phyloP scores from a whole-genome alignment of 148 eudicot genomes.

The Silene uniflora region DNA sequence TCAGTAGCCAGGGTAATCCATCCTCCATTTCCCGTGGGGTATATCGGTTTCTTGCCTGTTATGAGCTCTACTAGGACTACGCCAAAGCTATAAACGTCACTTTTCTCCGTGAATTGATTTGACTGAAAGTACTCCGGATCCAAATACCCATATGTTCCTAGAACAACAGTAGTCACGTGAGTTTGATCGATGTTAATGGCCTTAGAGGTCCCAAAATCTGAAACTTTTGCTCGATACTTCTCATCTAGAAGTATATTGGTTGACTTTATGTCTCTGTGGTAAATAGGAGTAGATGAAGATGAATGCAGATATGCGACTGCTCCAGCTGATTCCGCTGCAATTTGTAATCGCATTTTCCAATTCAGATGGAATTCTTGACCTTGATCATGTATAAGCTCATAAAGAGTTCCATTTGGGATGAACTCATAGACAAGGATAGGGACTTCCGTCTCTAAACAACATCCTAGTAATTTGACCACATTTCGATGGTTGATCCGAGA shows the following conservation, averaged over 20 bases:
- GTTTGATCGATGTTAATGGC: constrained; percentile 34
- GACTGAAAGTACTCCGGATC: constrained; percentile 34
- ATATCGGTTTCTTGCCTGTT: constrained; percentile 27
- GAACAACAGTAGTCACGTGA: constrained; percentile 30
- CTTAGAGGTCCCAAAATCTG: constrained; percentile 30
- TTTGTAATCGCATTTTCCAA: constrained; percentile 35
- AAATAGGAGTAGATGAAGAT: constrained; percentile 27
- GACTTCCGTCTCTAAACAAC: constrained; percentile 32
- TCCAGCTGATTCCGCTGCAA: constrained; percentile 32
- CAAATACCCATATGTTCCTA: constrained; percentile 31
- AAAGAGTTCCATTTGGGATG: constrained; percentile 28
- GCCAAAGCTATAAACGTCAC: constrained; percentile 35
- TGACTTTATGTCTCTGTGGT: constrained; percentile 32
- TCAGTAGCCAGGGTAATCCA: constrained; percentile 27
- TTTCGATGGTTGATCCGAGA: constrained; percentile 30
- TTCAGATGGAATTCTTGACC: constrained; percentile 23
- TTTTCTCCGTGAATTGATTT: constrained; percentile 32
- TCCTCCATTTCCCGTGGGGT: constrained; percentile 16
- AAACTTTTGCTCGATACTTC: constrained; percentile 21
- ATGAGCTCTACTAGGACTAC: constrained; percentile 34
- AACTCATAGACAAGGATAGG: constrained; percentile 31
- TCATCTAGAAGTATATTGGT: constrained; percentile 30
- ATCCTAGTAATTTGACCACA: constrained; percentile 30
- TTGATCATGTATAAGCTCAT: constrained; percentile 16
- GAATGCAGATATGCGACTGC: constrained; percentile 30